Conservation (phyloP, 148 eudicot genomes). For the Pouteria glomerata region DNA sequence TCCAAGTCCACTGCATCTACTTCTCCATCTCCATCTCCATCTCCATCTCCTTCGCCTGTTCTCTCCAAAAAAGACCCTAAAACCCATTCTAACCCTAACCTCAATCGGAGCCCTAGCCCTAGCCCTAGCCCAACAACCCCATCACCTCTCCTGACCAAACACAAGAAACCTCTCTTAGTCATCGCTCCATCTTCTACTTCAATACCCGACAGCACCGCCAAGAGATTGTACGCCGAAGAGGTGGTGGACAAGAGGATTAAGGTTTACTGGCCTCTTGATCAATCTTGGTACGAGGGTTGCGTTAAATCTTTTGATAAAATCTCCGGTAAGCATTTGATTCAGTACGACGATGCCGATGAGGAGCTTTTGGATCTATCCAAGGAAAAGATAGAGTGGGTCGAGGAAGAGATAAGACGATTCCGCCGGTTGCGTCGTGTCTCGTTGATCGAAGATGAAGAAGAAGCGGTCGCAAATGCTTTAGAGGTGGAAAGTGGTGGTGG, state of each 20-base stretch:
- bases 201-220: background rate
- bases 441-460: conserved; percentile 47
- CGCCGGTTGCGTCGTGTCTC: conserved; percentile 55
- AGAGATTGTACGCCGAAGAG: conserved; percentile 35
- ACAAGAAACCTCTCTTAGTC: conserved; percentile 51
- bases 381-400: conserved; percentile 76
- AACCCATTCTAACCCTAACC: conserved; percentile 25
- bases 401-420: conserved; percentile 34
- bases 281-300: conserved; percentile 72
- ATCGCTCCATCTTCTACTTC: conserved; percentile 29
- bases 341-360: conserved; percentile 80
- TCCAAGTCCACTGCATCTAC: too few species aligned
- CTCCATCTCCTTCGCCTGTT: conserved; percentile 23
- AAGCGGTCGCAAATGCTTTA: conserved; percentile 7
- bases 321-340: conserved; percentile 63
- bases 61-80: conserved; percentile 37
- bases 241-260: conserved; percentile 51
- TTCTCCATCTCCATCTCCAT: conserved; percentile 24
- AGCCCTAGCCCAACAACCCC: conserved; percentile 57
- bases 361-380: conserved; percentile 56
- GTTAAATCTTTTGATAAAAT: conserved; percentile 55
- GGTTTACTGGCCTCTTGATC: conserved; percentile 90
- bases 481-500: conserved; percentile 12
- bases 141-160: conserved; percentile 43
- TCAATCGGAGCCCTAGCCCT: conserved; percentile 17